Evolutionary conservation across 108 stramenopile genomes (phyloP), one percentile per base, ranked within the genome.

Genomic region (Fragilariopsis cylindrus): DNA sequence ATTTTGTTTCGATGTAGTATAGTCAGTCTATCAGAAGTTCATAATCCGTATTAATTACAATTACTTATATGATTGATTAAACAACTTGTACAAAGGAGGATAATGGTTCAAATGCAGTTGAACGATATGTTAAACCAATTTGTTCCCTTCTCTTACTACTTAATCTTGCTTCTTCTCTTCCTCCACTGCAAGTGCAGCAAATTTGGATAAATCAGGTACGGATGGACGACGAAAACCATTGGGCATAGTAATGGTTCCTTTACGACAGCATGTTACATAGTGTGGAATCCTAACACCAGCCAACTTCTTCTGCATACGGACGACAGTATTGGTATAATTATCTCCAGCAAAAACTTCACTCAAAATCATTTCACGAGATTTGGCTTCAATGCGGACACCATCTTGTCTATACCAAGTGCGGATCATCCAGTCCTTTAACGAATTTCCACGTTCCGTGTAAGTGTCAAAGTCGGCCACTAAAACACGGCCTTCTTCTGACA

Each of bases 381-480:
- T 77, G 62, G 85, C 81, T 63, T 86, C 82, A 54, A 86, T 86
- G 47, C 85, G 81, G 19, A 86, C 85, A 45, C 85, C 82, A 52
- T 86, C 85, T 75, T 86, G 85, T 48, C 63, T 69, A 73, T 86
- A 86, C 85, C 85, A 86, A 39, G 81, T 82, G 67, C 70, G 78
- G 63, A 86, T 82, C 47, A 80, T 57, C 48, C 73, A 76, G 57
- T 86, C 85, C 70, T 82, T 86, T 44, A 74, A 21, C 4, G 78
- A 71, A 7, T 76, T 82, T 21, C 85, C 85, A 21, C 60, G 41
- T 45, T 79, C 75, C 11, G 81, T 86, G 77, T 82, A 86, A 13
- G 85, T 86, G 57, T 86, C 85, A 65, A 86, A 86, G 56, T 86
- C 85, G 16, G 81, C 80, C n/a, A 86, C 77, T 50, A 86, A 40